These are phyloP conservation scores for Leishmania tropica DNA, from an alignment of 208 protist species.

Conservation along the genomic window DNA sequence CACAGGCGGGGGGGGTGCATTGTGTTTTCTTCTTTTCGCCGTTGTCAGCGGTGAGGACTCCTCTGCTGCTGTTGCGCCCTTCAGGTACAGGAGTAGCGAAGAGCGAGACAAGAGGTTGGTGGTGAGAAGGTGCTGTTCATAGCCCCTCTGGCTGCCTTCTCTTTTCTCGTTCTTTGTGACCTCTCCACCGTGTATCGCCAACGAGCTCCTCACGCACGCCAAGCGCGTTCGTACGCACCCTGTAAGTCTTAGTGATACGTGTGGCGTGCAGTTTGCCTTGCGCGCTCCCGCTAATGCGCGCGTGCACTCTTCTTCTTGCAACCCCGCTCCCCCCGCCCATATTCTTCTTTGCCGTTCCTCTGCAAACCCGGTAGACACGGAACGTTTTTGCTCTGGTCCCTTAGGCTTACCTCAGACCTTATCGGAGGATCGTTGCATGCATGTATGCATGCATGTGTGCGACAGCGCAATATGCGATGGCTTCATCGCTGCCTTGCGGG, in stretches of 20 bases:
- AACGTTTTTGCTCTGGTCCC: not conserved
- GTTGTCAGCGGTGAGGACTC: not conserved
- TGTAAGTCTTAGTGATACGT: not conserved
- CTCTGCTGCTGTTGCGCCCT: not conserved
- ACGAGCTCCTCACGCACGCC: not conserved
- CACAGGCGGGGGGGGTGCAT: not conserved
- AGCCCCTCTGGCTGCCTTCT: not conserved
- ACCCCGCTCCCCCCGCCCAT: not conserved
- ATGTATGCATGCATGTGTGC: conserved; percentile 3
- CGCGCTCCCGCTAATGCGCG: no score
- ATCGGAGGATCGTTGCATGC: not conserved
- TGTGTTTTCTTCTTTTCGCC: not conserved
- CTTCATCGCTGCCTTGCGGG: not conserved
- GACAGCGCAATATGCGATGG: not conserved
- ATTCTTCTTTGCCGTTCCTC: not conserved
- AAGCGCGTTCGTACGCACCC: not conserved
- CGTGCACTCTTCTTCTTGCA: not conserved
- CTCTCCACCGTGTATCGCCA: not conserved
- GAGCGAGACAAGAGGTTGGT: not conserved
- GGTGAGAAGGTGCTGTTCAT: no score
- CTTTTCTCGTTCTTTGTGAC: not conserved
- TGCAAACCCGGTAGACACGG: not conserved
- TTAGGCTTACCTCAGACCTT: conserved; percentile 4
- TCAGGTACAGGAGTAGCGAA: not conserved
- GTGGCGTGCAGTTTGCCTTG: not conserved